phyloP scores from a whole-genome alignment of 2,329 filamentous ascomycete genomes.

The Drechslerella dactyloides region DNA sequence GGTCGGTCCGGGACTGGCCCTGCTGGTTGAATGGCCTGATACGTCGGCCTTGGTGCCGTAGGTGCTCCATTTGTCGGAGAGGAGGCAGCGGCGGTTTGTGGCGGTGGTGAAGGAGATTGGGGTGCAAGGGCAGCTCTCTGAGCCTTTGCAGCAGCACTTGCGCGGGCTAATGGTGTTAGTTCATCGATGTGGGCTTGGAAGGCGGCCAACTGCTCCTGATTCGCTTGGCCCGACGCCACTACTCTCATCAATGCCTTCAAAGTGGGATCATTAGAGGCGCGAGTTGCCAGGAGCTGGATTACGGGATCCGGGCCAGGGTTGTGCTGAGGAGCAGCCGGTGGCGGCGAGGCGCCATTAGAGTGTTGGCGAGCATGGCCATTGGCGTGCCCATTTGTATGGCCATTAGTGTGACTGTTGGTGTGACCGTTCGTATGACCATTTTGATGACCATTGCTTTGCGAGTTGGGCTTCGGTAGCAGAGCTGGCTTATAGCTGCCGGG shows the following conservation, averaged over 20 bases:
- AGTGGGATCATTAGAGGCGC: slow-evolving; percentile 73
- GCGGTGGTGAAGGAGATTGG: slow-evolving; percentile 22
- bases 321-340: slow-evolving; percentile 45
- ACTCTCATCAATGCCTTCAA: slow-evolving; percentile 82
- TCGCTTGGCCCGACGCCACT: slow-evolving; percentile 76
- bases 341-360: slow-evolving; percentile 3
- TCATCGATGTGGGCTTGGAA: slow-evolving; percentile 84
- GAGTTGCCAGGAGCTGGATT: slow-evolving; percentile 77
- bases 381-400: slow-evolving; percentile 6
- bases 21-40: slow-evolving; percentile 49
- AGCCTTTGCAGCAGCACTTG: slow-evolving; percentile 49
- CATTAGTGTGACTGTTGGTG: background rate
- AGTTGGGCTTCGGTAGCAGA: slow-evolving; percentile 40
- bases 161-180: slow-evolving; percentile 63
- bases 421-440: slow-evolving; percentile 7
- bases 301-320: slow-evolving; percentile 71
- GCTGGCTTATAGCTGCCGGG: slow-evolving; percentile 12
- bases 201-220: slow-evolving; percentile 71
- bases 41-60: slow-evolving; percentile 25
- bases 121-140: slow-evolving; percentile 42
- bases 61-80: slow-evolving; percentile 28
- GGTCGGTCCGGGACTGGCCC: slow-evolving; percentile 37
- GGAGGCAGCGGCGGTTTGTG: slow-evolving; percentile 25
- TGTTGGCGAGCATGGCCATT: background rate
- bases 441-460: slow-evolving; percentile 15